Percentiles rank a stretch among this genome's conserved stretches.
phyloP scores from a whole-genome alignment of 2,329 filamentous ascomycete genomes.

The Apiospora saccharicola region DNA sequence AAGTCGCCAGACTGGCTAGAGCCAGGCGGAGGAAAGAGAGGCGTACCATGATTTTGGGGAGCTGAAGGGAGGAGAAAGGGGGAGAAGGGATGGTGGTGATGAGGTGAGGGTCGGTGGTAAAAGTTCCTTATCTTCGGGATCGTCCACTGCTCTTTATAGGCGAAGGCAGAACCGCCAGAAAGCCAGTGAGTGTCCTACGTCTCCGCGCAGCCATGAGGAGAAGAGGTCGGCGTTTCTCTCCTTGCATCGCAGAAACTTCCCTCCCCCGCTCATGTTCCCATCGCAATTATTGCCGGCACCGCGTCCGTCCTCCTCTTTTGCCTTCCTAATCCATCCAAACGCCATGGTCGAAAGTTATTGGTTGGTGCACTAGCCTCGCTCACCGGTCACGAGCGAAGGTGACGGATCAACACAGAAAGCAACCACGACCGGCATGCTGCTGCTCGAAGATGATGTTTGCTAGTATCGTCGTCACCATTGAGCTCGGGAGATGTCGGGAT shows the following conservation, averaged over 20 bases:
- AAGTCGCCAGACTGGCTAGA: conserved; percentile 29
- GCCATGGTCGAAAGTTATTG: no score
- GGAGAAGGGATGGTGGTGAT: background rate
- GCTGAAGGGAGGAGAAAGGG: background rate
- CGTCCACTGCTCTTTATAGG: background rate
- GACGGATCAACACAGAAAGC: background rate
- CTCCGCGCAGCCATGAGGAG: no score
- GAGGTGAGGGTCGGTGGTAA: background rate
- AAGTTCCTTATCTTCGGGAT: background rate
- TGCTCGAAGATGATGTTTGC: background rate
- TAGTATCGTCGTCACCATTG: background rate
- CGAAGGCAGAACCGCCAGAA: no score
- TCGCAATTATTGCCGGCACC: no score
- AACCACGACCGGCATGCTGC: background rate
- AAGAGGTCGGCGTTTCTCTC: no score
- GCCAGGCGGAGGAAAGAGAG: conserved; percentile 29
- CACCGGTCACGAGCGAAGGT: background rate
- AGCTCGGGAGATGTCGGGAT: background rate
- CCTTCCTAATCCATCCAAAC: background rate
- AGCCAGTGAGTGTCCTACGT: no score
- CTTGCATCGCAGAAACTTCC: no score
- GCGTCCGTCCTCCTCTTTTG: no score
- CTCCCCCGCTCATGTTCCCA: no score
- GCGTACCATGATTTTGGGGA: conserved; percentile 28
- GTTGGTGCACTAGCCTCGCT: no score